phyloP scores from a whole-genome alignment of 352 stramenopile genomes.

The Phytopythium montanum region DNA sequence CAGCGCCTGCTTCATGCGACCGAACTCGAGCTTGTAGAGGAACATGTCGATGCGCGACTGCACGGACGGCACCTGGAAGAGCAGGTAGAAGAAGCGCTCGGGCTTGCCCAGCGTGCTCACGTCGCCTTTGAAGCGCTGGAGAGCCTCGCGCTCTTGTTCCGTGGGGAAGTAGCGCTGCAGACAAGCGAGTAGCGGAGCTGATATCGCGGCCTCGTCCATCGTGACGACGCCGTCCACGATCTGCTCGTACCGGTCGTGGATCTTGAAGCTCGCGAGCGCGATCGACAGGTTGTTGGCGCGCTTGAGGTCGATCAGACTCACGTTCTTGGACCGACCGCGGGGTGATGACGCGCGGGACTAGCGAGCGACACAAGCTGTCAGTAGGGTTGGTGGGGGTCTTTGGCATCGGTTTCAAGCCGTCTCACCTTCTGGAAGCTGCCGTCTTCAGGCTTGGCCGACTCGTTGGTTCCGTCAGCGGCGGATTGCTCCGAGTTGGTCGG shows the following conservation, averaged over 20 bases:
- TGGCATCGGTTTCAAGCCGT: not conserved
- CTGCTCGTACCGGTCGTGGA: conserved; percentile 62
- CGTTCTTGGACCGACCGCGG: conserved; percentile 65
- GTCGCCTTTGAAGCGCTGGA: conserved; percentile 42
- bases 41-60: conserved; percentile 69
- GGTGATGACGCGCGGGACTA: conserved; percentile 65
- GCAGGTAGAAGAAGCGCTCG: conserved; percentile 64
- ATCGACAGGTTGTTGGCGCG: conserved; percentile 77
- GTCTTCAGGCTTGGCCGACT: not conserved
- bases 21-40: conserved; percentile 74
- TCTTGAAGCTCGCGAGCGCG: conserved; percentile 74
- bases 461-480: conserved; percentile 11
- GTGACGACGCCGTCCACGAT: conserved; percentile 53
- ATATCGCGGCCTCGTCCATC: conserved; percentile 59
- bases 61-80: conserved; percentile 60
- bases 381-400: not conserved
- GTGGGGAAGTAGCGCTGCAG: conserved; percentile 78
- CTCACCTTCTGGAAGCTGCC: conserved; percentile 62
- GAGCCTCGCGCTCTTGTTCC: conserved; percentile 44
- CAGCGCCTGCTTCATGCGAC: conserved; percentile 31
- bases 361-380: not conserved
- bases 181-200: conserved; percentile 55
- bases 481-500: conserved; percentile 20
- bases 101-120: conserved; percentile 54
- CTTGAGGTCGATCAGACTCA: conserved; percentile 77